These are phyloP conservation scores for Chlamydomonas eustigma DNA, from an alignment of 139 green algal species.

Conservation along the genomic window DNA sequence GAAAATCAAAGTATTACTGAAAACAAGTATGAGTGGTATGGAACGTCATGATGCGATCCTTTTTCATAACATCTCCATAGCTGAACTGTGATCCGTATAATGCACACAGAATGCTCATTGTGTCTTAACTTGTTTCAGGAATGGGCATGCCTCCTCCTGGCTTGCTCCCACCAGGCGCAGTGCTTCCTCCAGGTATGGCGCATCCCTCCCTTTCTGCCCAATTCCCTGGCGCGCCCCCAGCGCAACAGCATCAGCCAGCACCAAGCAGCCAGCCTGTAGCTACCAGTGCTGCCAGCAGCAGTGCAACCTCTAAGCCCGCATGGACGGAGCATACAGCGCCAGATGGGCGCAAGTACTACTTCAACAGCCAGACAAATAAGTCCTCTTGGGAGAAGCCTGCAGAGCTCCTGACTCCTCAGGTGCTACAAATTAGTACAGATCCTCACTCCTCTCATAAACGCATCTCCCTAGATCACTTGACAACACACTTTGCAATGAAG, in stretches of 20 bases:
- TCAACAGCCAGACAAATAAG: slow-evolving; percentile 74
- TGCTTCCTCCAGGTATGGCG: neutral
- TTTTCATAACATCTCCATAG: neutral
- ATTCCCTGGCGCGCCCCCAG: slow-evolving; percentile 9
- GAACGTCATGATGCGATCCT: too few relatives aligned
- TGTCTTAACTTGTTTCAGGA: neutral
- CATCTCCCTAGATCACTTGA: too few relatives aligned
- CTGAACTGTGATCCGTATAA: neutral
- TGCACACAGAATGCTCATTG: neutral
- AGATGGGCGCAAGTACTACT: slow-evolving; percentile 91
- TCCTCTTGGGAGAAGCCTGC: slow-evolving; percentile 85
- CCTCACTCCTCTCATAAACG: too few relatives aligned
- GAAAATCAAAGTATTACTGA: neutral
- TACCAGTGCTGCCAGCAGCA: neutral
- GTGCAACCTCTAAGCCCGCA: slow-evolving; percentile 37
- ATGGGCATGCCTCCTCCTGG: slow-evolving; percentile 6
- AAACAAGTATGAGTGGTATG: too few relatives aligned
- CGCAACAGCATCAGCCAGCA: slow-evolving; percentile 23
- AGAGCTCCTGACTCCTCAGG: slow-evolving; percentile 60
- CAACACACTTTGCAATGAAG: too few relatives aligned
- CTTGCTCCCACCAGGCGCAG: neutral
- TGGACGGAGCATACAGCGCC: slow-evolving; percentile 90
- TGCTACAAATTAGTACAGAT: too few relatives aligned
- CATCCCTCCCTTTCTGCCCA: neutral
- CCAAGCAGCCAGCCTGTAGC: slow-evolving; percentile 3